Conservation (phyloP, 1,284 basidiomycete species). For the Tetrapyrgos nigripes region DNA sequence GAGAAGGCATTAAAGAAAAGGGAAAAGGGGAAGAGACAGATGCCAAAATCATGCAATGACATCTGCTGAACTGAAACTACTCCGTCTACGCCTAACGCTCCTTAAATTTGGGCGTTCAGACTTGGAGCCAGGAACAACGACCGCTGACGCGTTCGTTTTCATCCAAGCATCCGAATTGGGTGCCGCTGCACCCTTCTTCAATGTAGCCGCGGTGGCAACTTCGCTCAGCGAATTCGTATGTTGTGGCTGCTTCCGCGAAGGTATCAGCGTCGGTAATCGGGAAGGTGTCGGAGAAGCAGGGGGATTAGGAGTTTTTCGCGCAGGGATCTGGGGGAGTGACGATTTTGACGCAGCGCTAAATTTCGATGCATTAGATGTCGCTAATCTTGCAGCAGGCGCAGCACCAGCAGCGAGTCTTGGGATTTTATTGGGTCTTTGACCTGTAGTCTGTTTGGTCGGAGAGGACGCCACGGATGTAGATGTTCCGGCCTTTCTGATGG, state of each 20-base stretch:
- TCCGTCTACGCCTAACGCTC: constrained; percentile 72
- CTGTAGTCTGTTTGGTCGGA: constrained; percentile 40
- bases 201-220: constrained; percentile 45
- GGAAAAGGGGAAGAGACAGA: constrained; percentile 11
- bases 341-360: constrained; percentile 52
- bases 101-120: constrained; percentile 73
- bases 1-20: constrained; percentile 1
- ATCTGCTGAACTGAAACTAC: constrained; percentile 84
- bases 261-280: constrained; percentile 70
- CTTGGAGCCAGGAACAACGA: constrained; percentile 72
- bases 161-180: constrained; percentile 70
- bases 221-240: constrained; percentile 60
- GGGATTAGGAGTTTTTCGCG: constrained; percentile 30
- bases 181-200: constrained; percentile 41
- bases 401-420: constrained; percentile 67
- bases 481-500: constrained; percentile 50
- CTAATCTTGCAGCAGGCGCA: constrained; percentile 31
- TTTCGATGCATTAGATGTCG: constrained; percentile 34
- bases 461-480: constrained; percentile 42
- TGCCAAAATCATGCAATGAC: constrained; percentile 64
- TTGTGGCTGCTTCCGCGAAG: constrained; percentile 56
- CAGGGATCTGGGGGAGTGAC: constrained; percentile 40
- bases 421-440: constrained; percentile 75
- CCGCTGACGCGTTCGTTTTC: constrained; percentile 68
- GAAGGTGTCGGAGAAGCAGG: constrained; percentile 73